Percentiles rank a stretch among this genome's conserved stretches.
Conservation (phyloP, 176 grass and related monocot genomes). For the Musa acuminata region DNA sequence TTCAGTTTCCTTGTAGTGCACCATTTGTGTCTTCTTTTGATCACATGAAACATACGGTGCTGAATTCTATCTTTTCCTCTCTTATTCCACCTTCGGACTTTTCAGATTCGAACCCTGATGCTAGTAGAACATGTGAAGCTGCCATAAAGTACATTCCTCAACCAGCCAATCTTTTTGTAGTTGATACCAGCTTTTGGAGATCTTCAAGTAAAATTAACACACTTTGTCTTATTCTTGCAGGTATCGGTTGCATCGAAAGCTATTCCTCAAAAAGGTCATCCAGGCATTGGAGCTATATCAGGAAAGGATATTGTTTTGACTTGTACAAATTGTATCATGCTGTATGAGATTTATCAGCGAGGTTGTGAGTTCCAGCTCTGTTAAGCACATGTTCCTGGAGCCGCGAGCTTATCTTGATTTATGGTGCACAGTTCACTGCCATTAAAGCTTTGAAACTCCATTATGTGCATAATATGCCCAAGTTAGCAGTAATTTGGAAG, state of each 20-base stretch:
- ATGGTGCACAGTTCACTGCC: too few relatives aligned
- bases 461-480: too few relatives aligned
- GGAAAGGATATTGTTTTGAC: conserved; percentile 70
- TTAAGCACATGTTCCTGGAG: background rate
- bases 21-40: background rate
- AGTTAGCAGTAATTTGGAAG: too few relatives aligned
- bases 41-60: background rate
- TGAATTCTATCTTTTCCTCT: background rate
- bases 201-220: background rate
- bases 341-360: background rate
- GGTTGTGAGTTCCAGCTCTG: background rate
- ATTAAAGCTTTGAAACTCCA: too few relatives aligned
- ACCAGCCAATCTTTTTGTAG: background rate
- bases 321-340: conserved; percentile 23
- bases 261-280: conserved; percentile 69
- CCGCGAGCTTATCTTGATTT: too few relatives aligned
- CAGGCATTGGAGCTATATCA: conserved; percentile 70
- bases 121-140: conserved; percentile 64
- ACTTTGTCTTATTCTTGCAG: conserved; percentile 20
- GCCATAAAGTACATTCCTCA: conserved; percentile 51
- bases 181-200: background rate
- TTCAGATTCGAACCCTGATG: conserved; percentile 56
- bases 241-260: conserved; percentile 74
- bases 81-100: background rate
- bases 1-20: background rate